Evolutionary conservation across 2,329 filamentous ascomycete genomes (phyloP).

Genomic region (Cytospora piceae): DNA sequence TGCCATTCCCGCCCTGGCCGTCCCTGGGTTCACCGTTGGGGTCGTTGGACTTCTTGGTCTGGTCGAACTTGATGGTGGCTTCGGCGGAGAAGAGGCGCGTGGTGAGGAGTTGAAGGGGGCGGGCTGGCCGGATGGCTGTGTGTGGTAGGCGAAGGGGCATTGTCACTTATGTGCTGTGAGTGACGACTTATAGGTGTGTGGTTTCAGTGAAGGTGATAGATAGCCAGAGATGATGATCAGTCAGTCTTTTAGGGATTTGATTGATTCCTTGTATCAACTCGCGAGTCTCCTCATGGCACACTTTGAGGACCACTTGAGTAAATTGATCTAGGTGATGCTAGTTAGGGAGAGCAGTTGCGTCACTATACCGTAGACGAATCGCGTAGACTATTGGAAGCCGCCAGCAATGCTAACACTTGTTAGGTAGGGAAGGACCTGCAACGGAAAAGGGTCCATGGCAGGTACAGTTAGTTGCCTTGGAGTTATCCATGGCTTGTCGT

Average conservation of each 20-base stretch:
- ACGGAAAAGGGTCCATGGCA: neutral
- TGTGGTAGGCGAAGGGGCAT: neutral
- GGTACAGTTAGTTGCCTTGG: neutral
- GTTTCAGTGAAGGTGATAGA: neutral
- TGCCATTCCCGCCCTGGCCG: neutral
- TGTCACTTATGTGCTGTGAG: neutral
- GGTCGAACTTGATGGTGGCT: neutral
- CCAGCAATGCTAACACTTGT: neutral
- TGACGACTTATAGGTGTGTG: neutral
- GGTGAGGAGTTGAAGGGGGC: neutral
- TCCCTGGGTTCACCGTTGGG: neutral
- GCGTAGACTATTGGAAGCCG: neutral
- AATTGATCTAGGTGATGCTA: neutral
- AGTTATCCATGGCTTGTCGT: too few relatives aligned
- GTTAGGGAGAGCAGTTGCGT: neutral
- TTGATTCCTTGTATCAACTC: too few relatives aligned
- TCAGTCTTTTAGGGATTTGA: too few relatives aligned
- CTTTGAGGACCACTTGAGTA: too few relatives aligned
- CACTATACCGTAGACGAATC: neutral
- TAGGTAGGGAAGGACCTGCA: too few relatives aligned
- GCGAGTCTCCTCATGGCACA: too few relatives aligned
- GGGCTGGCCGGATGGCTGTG: neutral
- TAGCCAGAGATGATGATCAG: neutral
- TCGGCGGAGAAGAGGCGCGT: neutral
- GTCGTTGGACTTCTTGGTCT: conserved; percentile 4